Conservation (phyloP, 768 basidiomycete species). For the Trametes coccinea region DNA sequence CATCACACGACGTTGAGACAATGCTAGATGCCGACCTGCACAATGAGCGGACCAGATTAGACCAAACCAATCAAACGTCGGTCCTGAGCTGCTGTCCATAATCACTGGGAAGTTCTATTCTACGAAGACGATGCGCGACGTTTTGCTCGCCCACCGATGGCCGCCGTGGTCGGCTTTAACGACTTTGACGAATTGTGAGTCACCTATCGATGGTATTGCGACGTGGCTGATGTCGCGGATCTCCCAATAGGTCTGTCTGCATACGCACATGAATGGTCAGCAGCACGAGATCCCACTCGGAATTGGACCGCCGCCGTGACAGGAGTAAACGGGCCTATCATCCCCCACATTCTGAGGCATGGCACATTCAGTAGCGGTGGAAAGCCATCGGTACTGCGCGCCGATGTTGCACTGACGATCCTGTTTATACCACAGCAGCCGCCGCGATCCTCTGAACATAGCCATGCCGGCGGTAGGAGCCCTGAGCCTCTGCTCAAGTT, state of each 20-base stretch:
- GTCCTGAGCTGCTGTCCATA: background rate
- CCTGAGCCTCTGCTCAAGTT: no score
- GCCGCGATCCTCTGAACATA: no score
- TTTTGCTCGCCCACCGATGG: no score
- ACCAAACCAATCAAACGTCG: background rate
- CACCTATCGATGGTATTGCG: no score
- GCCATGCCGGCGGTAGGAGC: no score
- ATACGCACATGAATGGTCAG: no score
- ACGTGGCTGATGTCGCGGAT: no score
- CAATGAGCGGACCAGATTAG: background rate
- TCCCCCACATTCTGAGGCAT: background rate
- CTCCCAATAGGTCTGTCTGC: no score
- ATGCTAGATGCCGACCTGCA: background rate
- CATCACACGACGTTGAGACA: background rate
- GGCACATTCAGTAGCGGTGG: background rate
- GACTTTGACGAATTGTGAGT: no score
- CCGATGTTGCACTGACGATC: background rate
- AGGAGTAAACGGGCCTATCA: background rate
- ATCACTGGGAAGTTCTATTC: background rate
- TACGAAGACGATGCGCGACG: background rate
- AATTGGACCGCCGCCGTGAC: no score
- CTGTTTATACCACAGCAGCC: background rate
- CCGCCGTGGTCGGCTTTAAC: no score
- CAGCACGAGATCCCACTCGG: background rate
- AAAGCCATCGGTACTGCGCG: background rate